Conservation (phyloP, 2,329 filamentous ascomycete genomes). For the Ophioceras dolichostomum region DNA sequence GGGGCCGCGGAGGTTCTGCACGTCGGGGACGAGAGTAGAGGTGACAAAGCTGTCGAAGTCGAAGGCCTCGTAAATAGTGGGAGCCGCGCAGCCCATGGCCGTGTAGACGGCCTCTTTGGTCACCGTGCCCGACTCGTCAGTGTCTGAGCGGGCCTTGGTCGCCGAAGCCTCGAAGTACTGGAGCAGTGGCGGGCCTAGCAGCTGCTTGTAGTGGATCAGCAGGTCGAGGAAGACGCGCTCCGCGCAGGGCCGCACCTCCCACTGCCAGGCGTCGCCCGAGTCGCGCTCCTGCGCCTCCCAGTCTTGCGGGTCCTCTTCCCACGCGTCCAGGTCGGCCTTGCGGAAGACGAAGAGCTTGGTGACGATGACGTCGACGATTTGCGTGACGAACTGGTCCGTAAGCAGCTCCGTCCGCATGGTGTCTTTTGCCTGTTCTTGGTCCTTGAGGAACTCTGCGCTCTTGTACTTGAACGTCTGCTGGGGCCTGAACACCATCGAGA, state of each 20-base stretch:
- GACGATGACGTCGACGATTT: slow-evolving; percentile 76
- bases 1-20: slow-evolving; percentile 48
- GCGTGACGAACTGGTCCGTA: slow-evolving; percentile 61
- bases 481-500: slow-evolving; percentile 75
- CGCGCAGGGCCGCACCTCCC: slow-evolving; percentile 80
- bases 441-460: slow-evolving; percentile 59
- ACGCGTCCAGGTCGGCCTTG: slow-evolving; percentile 72
- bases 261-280: slow-evolving; percentile 77
- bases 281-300: slow-evolving; percentile 90
- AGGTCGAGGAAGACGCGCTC: slow-evolving; percentile 92
- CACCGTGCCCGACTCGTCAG: slow-evolving; percentile 54
- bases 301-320: slow-evolving; percentile 89
- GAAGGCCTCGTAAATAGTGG: slow-evolving; percentile 59
- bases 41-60: slow-evolving; percentile 76
- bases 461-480: slow-evolving; percentile 75
- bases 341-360: slow-evolving; percentile 83
- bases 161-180: slow-evolving; percentile 54
- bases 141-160: slow-evolving; percentile 61
- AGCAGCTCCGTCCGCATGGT: slow-evolving; percentile 64
- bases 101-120: slow-evolving; percentile 93
- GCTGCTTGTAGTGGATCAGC: slow-evolving; percentile 73
- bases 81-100: slow-evolving; percentile 75
- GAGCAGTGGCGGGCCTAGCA: slow-evolving; percentile 68
- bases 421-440: slow-evolving; percentile 58
- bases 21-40: slow-evolving; percentile 65